Conservation (phyloP, 495 filamentous ascomycete species). For the Evernia prunastri region DNA sequence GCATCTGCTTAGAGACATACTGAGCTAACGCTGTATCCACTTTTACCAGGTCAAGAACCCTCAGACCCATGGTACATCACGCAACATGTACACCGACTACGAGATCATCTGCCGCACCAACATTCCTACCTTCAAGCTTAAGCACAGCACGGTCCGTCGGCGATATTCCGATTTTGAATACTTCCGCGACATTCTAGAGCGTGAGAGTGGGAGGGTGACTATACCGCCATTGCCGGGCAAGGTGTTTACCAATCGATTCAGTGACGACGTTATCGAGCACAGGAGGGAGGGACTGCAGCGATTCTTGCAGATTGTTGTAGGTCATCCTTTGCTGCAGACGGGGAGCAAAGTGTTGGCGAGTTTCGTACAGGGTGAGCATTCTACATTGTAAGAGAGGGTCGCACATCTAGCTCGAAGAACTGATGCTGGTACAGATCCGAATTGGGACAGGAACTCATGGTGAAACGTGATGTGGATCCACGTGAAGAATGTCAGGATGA, state of each 20-base stretch:
- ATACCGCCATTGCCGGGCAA: slow-evolving; percentile 95
- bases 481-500: not conserved
- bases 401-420: not conserved
- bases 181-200: slow-evolving; percentile 96
- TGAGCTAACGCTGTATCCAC: slow-evolving; percentile 17
- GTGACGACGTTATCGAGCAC: slow-evolving; percentile 97
- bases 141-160: slow-evolving; percentile 75
- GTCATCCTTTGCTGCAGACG: slow-evolving; percentile 93
- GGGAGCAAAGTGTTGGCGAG: slow-evolving; percentile 92
- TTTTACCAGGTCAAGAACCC: slow-evolving; percentile 78
- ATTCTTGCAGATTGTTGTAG: slow-evolving; percentile 95
- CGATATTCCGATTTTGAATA: slow-evolving; percentile 98
- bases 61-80: slow-evolving; percentile 88
- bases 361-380: slow-evolving; percentile 83
- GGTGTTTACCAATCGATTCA: slow-evolving; percentile 97
- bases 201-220: slow-evolving; percentile 86
- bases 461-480: slow-evolving; percentile 28
- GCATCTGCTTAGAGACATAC: not conserved
- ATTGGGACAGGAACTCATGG: slow-evolving; percentile 77
- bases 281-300: slow-evolving; percentile 84
- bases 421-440: slow-evolving; percentile 48
- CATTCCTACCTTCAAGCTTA: slow-evolving; percentile 96
- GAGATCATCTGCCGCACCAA: slow-evolving; percentile 96
- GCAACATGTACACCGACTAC: slow-evolving; percentile 97
- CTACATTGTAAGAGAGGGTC: slow-evolving; percentile 3